These are phyloP conservation scores for Beta macrorhiza DNA, from an alignment of 179 eudicot genomes.

Conservation along the genomic window DNA sequence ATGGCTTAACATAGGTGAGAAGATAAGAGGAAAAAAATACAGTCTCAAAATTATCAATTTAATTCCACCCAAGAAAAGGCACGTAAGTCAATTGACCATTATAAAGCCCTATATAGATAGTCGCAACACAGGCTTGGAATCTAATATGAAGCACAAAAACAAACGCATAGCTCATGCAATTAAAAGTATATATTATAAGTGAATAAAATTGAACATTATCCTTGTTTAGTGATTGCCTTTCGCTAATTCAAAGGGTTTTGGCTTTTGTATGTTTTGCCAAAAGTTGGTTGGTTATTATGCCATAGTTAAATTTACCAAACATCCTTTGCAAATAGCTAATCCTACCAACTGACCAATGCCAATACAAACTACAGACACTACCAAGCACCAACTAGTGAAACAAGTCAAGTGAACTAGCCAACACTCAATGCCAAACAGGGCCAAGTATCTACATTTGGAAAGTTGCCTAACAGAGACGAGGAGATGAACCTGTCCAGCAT, in stretches of 20 bases:
- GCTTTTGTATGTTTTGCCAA: too few relatives aligned
- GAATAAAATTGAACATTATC: neutral
- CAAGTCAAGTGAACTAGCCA: too few relatives aligned
- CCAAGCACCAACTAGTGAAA: too few relatives aligned
- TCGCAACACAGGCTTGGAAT: neutral
- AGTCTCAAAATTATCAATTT: neutral
- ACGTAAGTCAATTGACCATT: neutral
- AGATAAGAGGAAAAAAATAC: neutral
- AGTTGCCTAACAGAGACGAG: too few relatives aligned
- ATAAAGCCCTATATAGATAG: neutral
- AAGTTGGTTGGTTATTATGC: too few relatives aligned
- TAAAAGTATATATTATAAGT: neutral
- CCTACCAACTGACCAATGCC: too few relatives aligned
- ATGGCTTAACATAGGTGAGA: constrained; percentile 16
- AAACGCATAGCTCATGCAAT: too few relatives aligned
- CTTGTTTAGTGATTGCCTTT: neutral
- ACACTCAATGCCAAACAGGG: too few relatives aligned
- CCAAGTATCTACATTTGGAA: too few relatives aligned
- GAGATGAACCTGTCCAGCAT: neutral
- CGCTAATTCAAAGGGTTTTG: neutral
- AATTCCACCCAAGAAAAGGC: neutral
- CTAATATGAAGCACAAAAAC: neutral
- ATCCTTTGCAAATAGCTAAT: too few relatives aligned
- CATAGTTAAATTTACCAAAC: too few relatives aligned
- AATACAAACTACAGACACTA: too few relatives aligned